phyloP scores from a whole-genome alignment of 192 early-diverging fungal species.

The Coemansia sp. region DNA sequence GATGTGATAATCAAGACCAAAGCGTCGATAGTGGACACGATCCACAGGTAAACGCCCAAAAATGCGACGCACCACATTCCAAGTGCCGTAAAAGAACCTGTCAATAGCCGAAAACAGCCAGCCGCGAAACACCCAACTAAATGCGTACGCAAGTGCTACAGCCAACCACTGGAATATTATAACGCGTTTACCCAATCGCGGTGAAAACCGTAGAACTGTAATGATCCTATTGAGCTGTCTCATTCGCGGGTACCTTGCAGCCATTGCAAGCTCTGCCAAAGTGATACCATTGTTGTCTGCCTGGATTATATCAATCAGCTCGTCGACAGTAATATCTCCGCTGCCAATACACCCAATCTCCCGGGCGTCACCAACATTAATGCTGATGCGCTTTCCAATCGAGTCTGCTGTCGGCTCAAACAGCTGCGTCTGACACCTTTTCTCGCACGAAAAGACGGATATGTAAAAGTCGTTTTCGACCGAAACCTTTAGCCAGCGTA shows the following conservation, averaged over 20 bases:
- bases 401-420: conserved; percentile 16
- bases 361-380: conserved; percentile 8
- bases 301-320: conserved; percentile 15
- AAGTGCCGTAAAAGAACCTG: not conserved
- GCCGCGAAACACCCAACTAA: conserved; percentile 1
- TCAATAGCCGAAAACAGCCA: conserved; percentile 1
- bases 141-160: not conserved
- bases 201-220: conserved; percentile 11
- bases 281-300: conserved; percentile 1
- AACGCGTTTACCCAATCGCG: conserved; percentile 14
- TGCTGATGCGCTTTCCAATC: conserved; percentile 13
- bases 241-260: conserved; percentile 19
- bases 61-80: not conserved
- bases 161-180: conserved; percentile 25
- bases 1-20: conserved; percentile 16
- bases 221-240: conserved; percentile 1
- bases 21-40: not conserved
- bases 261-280: conserved; percentile 12
- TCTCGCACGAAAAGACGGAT: conserved; percentile 12
- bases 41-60: not conserved
- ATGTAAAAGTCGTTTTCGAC: conserved; percentile 27
- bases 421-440: conserved; percentile 15
- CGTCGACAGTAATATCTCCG: conserved; percentile 7
- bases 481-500: conserved; percentile 11
- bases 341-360: conserved; percentile 10